Evolutionary conservation across 495 filamentous ascomycete species (phyloP).

Genomic region (Penicillium tannophilum): DNA sequence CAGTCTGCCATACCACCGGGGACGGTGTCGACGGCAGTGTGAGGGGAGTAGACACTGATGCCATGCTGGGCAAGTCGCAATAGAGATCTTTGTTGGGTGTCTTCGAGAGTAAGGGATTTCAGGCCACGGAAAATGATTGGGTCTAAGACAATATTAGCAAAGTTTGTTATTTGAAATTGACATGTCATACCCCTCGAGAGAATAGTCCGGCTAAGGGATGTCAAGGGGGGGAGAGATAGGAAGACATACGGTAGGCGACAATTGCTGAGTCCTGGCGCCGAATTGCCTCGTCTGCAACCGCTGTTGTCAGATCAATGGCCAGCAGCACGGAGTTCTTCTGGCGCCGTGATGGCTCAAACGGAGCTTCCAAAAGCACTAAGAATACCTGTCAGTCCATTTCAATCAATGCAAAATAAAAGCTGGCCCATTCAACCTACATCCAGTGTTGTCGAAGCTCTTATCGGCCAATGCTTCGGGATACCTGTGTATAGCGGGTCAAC

Average conservation of each 20-base stretch:
- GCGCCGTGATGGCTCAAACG: constrained; percentile 56
- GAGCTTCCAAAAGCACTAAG: constrained; percentile 76
- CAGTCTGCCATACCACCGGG: constrained; percentile 89
- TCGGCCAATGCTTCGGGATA: constrained; percentile 91
- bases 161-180: constrained; percentile 6
- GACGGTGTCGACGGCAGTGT: constrained; percentile 91
- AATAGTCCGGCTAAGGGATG: background rate
- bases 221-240: background rate
- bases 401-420: background rate
- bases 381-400: constrained; percentile 12
- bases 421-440: constrained; percentile 52
- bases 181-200: constrained; percentile 2
- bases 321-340: constrained; percentile 79
- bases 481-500: constrained; percentile 44
- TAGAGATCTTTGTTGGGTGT: constrained; percentile 84
- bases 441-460: constrained; percentile 91
- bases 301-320: constrained; percentile 86
- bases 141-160: constrained; percentile 51
- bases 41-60: constrained; percentile 93
- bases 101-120: constrained; percentile 80
- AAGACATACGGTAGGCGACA: constrained; percentile 78
- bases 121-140: constrained; percentile 93
- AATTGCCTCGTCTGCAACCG: constrained; percentile 92
- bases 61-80: constrained; percentile 83
- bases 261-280: constrained; percentile 72